Conservation (phyloP, 306 rosid species). For the Biancaea sappan region DNA sequence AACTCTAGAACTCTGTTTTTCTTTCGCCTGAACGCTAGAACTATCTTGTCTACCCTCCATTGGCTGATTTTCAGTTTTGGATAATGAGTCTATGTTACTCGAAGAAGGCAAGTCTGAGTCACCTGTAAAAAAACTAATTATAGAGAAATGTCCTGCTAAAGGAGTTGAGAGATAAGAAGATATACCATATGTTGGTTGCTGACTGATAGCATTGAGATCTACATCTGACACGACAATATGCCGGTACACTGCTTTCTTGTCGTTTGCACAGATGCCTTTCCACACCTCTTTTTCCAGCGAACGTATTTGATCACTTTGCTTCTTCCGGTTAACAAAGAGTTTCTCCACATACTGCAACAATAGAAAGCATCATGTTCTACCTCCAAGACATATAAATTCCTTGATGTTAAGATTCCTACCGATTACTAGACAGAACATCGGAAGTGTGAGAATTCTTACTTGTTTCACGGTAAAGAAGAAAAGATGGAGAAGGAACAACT, state of each 20-base stretch:
- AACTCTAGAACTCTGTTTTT: too few species aligned
- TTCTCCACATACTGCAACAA: constrained; percentile 69
- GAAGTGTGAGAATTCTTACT: not conserved
- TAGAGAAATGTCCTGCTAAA: not conserved
- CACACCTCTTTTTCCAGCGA: constrained; percentile 48
- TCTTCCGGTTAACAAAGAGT: constrained; percentile 53
- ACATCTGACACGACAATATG: constrained; percentile 54
- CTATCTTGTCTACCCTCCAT: constrained; percentile 42
- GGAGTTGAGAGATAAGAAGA: constrained; percentile 28
- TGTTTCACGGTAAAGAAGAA: not conserved
- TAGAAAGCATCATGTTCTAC: constrained; percentile 41
- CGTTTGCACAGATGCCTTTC: constrained; percentile 62
- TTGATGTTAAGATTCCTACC: constrained; percentile 27
- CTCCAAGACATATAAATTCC: constrained; percentile 24
- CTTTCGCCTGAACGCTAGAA: too few species aligned
- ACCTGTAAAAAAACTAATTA: constrained; percentile 39
- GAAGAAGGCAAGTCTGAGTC: constrained; percentile 39
- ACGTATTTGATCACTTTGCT: constrained; percentile 34
- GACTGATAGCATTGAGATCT: constrained; percentile 48
- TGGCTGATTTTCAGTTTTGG: constrained; percentile 30
- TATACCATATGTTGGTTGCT: constrained; percentile 44
- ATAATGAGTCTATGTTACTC: constrained; percentile 33
- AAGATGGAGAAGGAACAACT: not conserved
- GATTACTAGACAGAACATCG: not conserved
- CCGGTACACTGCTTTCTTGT: constrained; percentile 74